Evolutionary conservation across 2,329 filamentous ascomycete genomes (phyloP).

Genomic region (Nemania serpens): DNA sequence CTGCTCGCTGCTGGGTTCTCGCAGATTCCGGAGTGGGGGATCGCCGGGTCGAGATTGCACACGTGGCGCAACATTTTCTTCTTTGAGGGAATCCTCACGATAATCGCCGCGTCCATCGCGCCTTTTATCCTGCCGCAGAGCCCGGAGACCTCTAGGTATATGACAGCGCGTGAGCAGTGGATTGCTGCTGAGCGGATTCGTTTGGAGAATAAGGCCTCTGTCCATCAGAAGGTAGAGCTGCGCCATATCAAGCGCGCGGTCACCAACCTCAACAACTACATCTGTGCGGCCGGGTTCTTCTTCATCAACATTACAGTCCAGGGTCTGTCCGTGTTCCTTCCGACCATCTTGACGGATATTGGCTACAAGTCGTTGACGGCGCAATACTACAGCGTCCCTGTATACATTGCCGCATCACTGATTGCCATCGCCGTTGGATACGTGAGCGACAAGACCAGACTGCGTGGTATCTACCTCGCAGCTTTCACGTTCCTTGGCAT

Average conservation of each 20-base stretch:
- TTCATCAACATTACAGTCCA: conserved; percentile 65
- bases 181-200: conserved; percentile 59
- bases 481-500: conserved; percentile 49
- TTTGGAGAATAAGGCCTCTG: conserved; percentile 52
- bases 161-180: conserved; percentile 57
- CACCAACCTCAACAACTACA: conserved; percentile 62
- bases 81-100: conserved; percentile 63
- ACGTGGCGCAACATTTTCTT: conserved; percentile 67
- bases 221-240: conserved; percentile 52
- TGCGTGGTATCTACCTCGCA: conserved; percentile 49
- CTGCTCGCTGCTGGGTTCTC: conserved; percentile 58
- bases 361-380: conserved; percentile 46
- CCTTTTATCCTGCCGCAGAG: conserved; percentile 57
- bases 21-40: conserved; percentile 58
- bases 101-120: conserved; percentile 51
- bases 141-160: conserved; percentile 53
- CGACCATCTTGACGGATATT: conserved; percentile 52
- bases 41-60: conserved; percentile 48
- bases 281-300: conserved; percentile 63
- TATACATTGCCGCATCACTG: conserved; percentile 48
- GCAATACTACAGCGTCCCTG: conserved; percentile 52
- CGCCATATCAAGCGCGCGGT: conserved; percentile 57
- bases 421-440: conserved; percentile 48
- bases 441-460: conserved; percentile 48
- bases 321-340: conserved; percentile 55